phyloP scores from a whole-genome alignment of 2,329 filamentous ascomycete species.

The Penicillium olsonii region DNA sequence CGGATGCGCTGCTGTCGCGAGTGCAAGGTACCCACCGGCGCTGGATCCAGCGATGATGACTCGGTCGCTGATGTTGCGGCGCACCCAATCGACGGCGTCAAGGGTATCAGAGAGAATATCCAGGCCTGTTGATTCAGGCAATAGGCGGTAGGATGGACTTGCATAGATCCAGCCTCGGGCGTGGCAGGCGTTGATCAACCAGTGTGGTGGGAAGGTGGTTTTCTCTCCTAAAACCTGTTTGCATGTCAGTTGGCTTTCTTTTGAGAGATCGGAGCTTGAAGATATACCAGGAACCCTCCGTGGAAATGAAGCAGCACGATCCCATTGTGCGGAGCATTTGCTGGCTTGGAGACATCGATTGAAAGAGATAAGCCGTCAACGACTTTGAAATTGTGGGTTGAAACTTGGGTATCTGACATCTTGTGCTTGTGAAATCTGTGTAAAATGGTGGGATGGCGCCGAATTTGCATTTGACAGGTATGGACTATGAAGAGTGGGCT shows the following conservation, averaged over 20 bases:
- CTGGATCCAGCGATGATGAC: constrained; percentile 17
- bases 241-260: not conserved
- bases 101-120: constrained; percentile 11
- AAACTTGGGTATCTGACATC: too few relatives aligned
- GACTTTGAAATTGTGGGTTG: too few relatives aligned
- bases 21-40: constrained; percentile 16
- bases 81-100: constrained; percentile 7
- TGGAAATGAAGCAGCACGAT: constrained; percentile 7
- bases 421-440: too few relatives aligned
- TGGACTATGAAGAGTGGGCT: too few relatives aligned
- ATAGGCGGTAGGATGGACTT: constrained; percentile 11
- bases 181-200: constrained; percentile 14
- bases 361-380: not conserved
- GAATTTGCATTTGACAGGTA: too few relatives aligned
- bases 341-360: constrained; percentile 1
- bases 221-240: constrained; percentile 3
- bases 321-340: not conserved
- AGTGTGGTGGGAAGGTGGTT: constrained; percentile 5
- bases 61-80: constrained; percentile 6
- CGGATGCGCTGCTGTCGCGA: constrained; percentile 10
- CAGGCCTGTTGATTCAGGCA: constrained; percentile 7
- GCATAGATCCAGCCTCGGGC: constrained; percentile 14
- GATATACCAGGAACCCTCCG: constrained; percentile 6
- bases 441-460: too few relatives aligned
- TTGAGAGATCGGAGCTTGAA: too few relatives aligned